These are phyloP conservation scores for Thelonectria blattea DNA, from an alignment of 2,329 filamentous ascomycete genomes.

Conservation along the genomic window DNA sequence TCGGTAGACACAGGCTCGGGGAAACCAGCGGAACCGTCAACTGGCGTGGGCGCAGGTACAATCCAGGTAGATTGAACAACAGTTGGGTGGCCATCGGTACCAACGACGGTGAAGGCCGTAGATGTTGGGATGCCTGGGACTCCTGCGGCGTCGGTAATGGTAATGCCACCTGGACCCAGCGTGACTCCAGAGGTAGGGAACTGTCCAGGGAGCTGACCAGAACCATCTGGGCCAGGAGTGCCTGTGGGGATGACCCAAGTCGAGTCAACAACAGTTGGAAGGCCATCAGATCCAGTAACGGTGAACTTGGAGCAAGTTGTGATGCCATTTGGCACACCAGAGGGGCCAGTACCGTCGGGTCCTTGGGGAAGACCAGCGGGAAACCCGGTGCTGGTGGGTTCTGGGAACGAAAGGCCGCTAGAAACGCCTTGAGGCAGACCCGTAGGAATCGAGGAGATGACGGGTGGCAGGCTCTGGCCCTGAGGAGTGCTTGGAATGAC, in stretches of 20 bases:
- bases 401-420: slow-evolving; percentile 24
- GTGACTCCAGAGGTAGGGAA: slow-evolving; percentile 17
- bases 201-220: slow-evolving; percentile 16
- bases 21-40: slow-evolving; percentile 7
- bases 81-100: slow-evolving; percentile 37
- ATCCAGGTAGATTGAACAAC: slow-evolving; percentile 38
- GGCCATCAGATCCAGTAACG: slow-evolving; percentile 42
- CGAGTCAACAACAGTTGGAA: slow-evolving; percentile 44
- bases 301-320: slow-evolving; percentile 39
- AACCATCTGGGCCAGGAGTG: slow-evolving; percentile 21
- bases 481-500: neutral
- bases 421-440: slow-evolving; percentile 24
- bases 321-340: slow-evolving; percentile 18
- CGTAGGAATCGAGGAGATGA: slow-evolving; percentile 11
- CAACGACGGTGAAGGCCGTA: slow-evolving; percentile 41
- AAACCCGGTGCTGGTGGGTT: slow-evolving; percentile 16
- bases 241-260: slow-evolving; percentile 39
- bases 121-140: slow-evolving; percentile 30
- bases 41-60: slow-evolving; percentile 19
- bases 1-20: slow-evolving; percentile 17
- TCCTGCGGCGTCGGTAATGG: slow-evolving; percentile 26
- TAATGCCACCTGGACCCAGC: slow-evolving; percentile 24
- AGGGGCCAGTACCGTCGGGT: slow-evolving; percentile 18
- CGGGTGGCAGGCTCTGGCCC: slow-evolving; percentile 23
- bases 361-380: slow-evolving; percentile 16